Evolutionary conservation across 495 filamentous ascomycete genomes (phyloP).

Genomic region (Schizothecium vesticola): DNA sequence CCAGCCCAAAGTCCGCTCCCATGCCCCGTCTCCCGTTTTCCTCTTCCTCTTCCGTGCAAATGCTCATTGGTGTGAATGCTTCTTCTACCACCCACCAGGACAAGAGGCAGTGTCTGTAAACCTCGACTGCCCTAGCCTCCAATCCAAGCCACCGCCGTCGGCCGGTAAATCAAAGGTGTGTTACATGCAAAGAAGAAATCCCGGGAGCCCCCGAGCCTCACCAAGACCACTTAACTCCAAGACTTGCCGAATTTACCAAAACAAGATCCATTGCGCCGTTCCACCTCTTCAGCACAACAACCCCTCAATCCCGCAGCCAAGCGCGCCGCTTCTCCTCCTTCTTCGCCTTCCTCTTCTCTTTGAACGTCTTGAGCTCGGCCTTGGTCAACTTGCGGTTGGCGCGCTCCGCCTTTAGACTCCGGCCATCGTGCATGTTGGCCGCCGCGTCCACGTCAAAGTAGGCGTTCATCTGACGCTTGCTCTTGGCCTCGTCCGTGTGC

Average conservation of each 20-base stretch:
- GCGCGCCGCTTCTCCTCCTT: conserved; percentile 94
- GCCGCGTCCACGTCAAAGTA: conserved; percentile 98
- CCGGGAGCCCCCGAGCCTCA: not conserved
- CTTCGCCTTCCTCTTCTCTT: conserved; percentile 63
- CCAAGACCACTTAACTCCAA: not conserved
- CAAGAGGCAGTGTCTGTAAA: not conserved
- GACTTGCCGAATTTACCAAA: not conserved
- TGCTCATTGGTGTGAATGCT: not conserved
- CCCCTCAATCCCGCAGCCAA: conserved; percentile 72
- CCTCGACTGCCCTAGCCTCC: not conserved
- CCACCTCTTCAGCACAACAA: not conserved
- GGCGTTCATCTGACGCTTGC: conserved; percentile 80
- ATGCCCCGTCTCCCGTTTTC: not conserved
- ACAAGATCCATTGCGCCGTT: not conserved
- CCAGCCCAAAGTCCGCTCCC: not conserved
- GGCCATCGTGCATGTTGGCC: conserved; percentile 86
- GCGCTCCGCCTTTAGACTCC: conserved; percentile 86
- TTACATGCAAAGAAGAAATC: not conserved
- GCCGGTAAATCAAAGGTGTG: not conserved
- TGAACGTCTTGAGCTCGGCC: conserved; percentile 71
- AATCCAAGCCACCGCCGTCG: not conserved
- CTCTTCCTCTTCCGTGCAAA: not conserved
- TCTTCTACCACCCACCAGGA: not conserved
- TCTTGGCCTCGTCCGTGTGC: conserved; percentile 89
- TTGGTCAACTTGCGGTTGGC: conserved; percentile 82